Evolutionary conservation across 306 rosid species (phyloP).

Genomic region (Vigna unguiculata): DNA sequence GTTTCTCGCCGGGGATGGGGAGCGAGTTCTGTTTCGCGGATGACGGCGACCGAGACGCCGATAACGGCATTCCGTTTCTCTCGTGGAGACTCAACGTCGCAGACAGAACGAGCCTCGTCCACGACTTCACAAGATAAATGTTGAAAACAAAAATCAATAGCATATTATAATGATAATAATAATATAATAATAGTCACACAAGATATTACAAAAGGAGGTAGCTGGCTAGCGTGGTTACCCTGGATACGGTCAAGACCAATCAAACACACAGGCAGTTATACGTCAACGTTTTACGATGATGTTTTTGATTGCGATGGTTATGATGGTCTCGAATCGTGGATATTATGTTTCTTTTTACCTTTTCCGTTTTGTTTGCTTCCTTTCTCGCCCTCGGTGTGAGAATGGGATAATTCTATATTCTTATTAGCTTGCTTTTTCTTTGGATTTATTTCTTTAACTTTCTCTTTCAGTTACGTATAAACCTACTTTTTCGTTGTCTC

Average conservation of each 20-base stretch:
- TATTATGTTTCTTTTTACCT: constrained; percentile 32
- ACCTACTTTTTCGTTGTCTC: constrained; percentile 51
- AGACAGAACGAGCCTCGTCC: constrained; percentile 88
- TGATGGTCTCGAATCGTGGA: constrained; percentile 42
- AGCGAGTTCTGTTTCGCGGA: constrained; percentile 68
- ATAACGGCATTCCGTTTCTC: constrained; percentile 72
- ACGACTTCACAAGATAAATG: constrained; percentile 82
- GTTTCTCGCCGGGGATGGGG: constrained; percentile 59
- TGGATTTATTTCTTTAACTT: constrained; percentile 44
- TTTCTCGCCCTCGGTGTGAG: constrained; percentile 60
- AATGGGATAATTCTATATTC: constrained; percentile 68
- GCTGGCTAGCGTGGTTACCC: background rate
- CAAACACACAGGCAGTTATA: constrained; percentile 43
- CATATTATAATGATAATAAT: background rate
- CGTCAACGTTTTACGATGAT: constrained; percentile 51
- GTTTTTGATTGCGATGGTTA: constrained; percentile 57
- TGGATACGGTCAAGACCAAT: constrained; percentile 47
- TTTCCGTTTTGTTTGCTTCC: constrained; percentile 47
- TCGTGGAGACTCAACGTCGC: constrained; percentile 94
- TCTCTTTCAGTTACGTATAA: constrained; percentile 55
- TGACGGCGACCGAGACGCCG: constrained; percentile 52
- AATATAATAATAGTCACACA: background rate
- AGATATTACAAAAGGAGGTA: constrained; percentile 29
- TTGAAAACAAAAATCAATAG: background rate
- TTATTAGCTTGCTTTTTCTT: constrained; percentile 58